A percentile compares a stretch with the other conserved stretches of the same genome.
These are phyloP conservation scores for Fraxinus paxiana DNA, from an alignment of 305 asterid species.

Conservation along the genomic window DNA sequence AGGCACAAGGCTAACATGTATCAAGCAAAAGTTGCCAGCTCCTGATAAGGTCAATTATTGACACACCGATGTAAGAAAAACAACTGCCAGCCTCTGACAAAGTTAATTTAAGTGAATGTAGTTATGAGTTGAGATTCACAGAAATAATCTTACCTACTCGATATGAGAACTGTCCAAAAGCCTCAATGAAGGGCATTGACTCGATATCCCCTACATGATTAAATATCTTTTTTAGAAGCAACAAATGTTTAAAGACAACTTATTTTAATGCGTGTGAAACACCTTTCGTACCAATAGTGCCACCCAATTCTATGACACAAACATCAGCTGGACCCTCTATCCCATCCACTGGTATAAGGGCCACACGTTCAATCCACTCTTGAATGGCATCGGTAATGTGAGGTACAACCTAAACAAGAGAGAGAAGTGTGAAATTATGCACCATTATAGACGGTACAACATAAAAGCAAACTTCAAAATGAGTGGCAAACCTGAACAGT, in stretches of 20 bases:
- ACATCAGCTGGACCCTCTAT: conserved; percentile 90
- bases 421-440: conserved; percentile 12
- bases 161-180: conserved; percentile 65
- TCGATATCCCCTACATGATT: conserved; percentile 66
- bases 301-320: conserved; percentile 96
- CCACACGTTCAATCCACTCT: conserved; percentile 90
- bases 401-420: conserved; percentile 48
- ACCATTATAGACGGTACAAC: conserved; percentile 5
- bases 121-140: conserved; percentile 1
- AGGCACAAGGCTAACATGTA: conserved; percentile 92
- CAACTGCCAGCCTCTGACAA: not conserved
- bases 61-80: conserved; percentile 7
- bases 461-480: conserved; percentile 2
- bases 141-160: conserved; percentile 52
- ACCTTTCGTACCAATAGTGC: conserved; percentile 64
- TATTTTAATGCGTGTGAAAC: not conserved
- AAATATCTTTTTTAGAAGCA: not conserved
- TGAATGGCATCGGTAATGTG: conserved; percentile 95
- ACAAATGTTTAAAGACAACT: not conserved
- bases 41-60: conserved; percentile 41
- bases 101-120: not conserved
- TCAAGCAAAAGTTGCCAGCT: conserved; percentile 79
- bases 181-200: conserved; percentile 79
- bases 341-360: conserved; percentile 78
- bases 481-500: conserved; percentile 55